Conservation (phyloP, 805 yeast genomes). For the Candida pseudoglaebosa region DNA sequence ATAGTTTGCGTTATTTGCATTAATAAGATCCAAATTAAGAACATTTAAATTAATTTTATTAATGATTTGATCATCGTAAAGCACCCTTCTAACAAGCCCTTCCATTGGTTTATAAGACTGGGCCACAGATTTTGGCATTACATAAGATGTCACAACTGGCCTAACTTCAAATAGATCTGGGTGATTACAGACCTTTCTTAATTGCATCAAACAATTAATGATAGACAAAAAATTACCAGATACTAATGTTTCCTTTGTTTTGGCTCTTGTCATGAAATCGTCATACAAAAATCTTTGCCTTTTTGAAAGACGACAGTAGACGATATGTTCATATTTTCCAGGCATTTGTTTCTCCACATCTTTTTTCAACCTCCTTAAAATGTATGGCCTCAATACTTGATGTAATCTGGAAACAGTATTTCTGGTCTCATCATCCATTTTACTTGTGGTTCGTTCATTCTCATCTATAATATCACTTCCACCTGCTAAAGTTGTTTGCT, state of each 20-base stretch:
- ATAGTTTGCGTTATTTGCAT: slow-evolving; percentile 41
- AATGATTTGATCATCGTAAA: slow-evolving; percentile 14
- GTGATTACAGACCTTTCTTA: slow-evolving; percentile 94
- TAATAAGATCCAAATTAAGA: slow-evolving; percentile 57
- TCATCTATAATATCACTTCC: slow-evolving; percentile 43
- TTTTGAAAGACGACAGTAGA: slow-evolving; percentile 87
- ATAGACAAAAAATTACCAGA: slow-evolving; percentile 94
- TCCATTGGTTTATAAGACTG: slow-evolving; percentile 44
- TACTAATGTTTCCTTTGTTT: slow-evolving; percentile 87
- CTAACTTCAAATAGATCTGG: slow-evolving; percentile 95
- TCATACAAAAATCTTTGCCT: slow-evolving; percentile 90
- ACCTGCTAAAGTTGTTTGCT: slow-evolving; percentile 50
- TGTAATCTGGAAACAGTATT: slow-evolving; percentile 85
- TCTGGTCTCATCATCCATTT: slow-evolving; percentile 70
- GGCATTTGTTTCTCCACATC: slow-evolving; percentile 99
- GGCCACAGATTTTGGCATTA: slow-evolving; percentile 62
- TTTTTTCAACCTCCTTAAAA: slow-evolving; percentile 84
- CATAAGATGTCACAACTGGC: slow-evolving; percentile 88
- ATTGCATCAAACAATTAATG: slow-evolving; percentile 95
- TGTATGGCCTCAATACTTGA: slow-evolving; percentile 88
- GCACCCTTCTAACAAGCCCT: slow-evolving; percentile 22
- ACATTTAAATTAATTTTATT: slow-evolving; percentile 46
- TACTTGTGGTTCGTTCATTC: slow-evolving; percentile 30
- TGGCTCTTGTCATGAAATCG: slow-evolving; percentile 96
- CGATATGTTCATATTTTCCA: slow-evolving; percentile 91